Percentiles rank a stretch among this genome's conserved stretches.
phyloP scores from a whole-genome alignment of 2,329 filamentous ascomycete genomes.

The Penicillium brasilianum region DNA sequence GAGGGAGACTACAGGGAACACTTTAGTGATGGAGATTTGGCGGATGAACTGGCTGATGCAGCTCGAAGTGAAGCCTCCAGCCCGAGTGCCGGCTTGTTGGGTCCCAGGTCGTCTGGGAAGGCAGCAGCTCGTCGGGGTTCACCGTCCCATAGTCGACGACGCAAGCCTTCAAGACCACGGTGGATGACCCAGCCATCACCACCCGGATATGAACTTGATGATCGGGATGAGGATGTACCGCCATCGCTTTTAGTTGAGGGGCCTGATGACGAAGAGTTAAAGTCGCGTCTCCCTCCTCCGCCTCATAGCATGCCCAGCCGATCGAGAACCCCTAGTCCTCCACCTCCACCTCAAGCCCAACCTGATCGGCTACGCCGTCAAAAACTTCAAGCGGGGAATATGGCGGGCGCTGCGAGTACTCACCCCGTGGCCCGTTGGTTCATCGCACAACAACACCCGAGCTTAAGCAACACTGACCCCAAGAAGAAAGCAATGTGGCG shows the following conservation, averaged over 20 bases:
- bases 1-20: conserved; percentile 56
- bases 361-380: conserved; percentile 57
- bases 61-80: conserved; percentile 54
- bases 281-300: conserved; percentile 47
- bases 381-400: conserved; percentile 52
- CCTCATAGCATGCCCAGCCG: conserved; percentile 32
- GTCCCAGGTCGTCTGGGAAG: conserved; percentile 36
- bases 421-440: conserved; percentile 34
- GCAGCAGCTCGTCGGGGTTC: conserved; percentile 22
- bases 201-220: conserved; percentile 49
- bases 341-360: conserved; percentile 45
- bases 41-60: conserved; percentile 60
- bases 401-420: conserved; percentile 29
- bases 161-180: conserved; percentile 37
- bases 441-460: conserved; percentile 37
- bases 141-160: conserved; percentile 30
- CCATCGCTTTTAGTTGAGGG: conserved; percentile 66
- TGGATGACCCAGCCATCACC: conserved; percentile 38
- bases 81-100: conserved; percentile 49
- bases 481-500: conserved; percentile 86
- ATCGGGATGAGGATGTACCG: conserved; percentile 67
- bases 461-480: conserved; percentile 57
- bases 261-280: conserved; percentile 44
- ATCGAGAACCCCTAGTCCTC: conserved; percentile 34
- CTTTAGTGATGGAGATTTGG: conserved; percentile 63